Percentiles rank a stretch among this genome's conserved stretches.
phyloP scores from a whole-genome alignment of 257 asterid genomes.

The Lantana camara region DNA sequence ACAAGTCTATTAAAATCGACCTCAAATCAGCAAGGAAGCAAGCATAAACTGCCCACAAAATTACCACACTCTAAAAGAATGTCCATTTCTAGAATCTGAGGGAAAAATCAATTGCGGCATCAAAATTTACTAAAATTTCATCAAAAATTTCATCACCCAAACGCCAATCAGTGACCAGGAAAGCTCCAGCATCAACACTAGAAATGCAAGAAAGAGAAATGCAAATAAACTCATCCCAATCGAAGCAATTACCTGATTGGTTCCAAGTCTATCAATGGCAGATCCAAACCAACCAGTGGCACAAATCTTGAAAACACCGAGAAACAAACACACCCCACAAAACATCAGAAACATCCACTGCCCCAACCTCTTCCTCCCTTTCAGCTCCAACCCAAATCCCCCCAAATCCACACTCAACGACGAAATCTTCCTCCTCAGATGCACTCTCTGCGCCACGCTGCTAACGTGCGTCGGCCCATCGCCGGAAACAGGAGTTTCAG shows the following conservation, averaged over 20 bases:
- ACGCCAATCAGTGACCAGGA: constrained; percentile 7
- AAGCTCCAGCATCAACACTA: background rate
- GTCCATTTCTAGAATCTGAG: constrained; percentile 20
- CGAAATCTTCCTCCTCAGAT: constrained; percentile 70
- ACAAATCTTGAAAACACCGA: constrained; percentile 83
- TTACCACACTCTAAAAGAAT: constrained; percentile 7
- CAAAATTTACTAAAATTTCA: constrained; percentile 6
- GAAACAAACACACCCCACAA: constrained; percentile 79
- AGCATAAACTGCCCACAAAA: constrained; percentile 14
- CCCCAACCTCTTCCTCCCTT: constrained; percentile 70
- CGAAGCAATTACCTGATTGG: constrained; percentile 53
- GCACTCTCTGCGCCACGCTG: constrained; percentile 66
- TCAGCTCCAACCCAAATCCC: constrained; percentile 68
- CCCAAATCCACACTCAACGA: constrained; percentile 71
- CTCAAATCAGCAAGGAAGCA: constrained; percentile 12
- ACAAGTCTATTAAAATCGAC: background rate
- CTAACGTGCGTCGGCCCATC: constrained; percentile 66
- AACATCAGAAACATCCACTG: constrained; percentile 82
- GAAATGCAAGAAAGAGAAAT: constrained; percentile 6
- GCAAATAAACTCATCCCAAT: constrained; percentile 4
- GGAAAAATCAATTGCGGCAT: background rate
- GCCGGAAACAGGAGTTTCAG: constrained; percentile 57
- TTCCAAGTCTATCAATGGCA: constrained; percentile 67
- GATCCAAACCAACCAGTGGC: constrained; percentile 98
- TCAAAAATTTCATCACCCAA: constrained; percentile 6